A percentile compares a stretch with the other conserved stretches of the same genome.
Conservation (phyloP, 2,329 filamentous ascomycete species). For the Botrytis porri region DNA sequence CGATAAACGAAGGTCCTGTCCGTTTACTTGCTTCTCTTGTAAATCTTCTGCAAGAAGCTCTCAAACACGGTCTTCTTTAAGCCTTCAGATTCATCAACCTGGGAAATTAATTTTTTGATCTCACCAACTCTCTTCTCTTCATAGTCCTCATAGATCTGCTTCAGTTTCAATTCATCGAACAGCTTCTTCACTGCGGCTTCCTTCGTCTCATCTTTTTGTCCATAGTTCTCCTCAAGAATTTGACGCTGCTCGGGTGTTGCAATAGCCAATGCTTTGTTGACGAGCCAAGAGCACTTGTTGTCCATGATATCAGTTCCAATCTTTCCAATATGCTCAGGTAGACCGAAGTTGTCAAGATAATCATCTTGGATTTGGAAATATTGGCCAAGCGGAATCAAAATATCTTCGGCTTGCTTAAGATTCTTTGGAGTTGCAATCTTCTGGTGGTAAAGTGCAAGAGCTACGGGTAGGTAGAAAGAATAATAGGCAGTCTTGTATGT, state of each 20-base stretch:
- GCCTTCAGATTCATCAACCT: conserved; percentile 81
- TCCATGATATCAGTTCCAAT: conserved; percentile 98
- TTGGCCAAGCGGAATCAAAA: conserved; percentile 94
- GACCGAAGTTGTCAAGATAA: conserved; percentile 96
- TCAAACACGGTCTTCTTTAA: conserved; percentile 90
- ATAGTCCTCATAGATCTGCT: conserved; percentile 80
- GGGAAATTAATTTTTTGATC: conserved; percentile 69
- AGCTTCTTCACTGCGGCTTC: conserved; percentile 87
- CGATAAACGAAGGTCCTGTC: background rate
- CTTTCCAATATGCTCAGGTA: conserved; percentile 91
- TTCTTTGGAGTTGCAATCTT: conserved; percentile 83
- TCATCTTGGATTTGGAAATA: conserved; percentile 99
- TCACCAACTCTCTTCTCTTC: conserved; percentile 85
- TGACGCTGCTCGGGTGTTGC: conserved; percentile 82
- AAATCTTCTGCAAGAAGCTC: conserved; percentile 90
- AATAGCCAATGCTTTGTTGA: conserved; percentile 87
- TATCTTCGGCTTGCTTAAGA: conserved; percentile 83
- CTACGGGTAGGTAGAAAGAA: conserved; percentile 97
- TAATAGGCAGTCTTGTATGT: conserved; percentile 99
- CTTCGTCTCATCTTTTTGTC: conserved; percentile 78
- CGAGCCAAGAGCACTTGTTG: conserved; percentile 99
- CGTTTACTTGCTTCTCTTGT: conserved; percentile 92
- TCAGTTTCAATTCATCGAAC: conserved; percentile 80
- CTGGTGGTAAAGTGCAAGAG: conserved; percentile 81
- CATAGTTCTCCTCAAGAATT: conserved; percentile 89